These are phyloP conservation scores for Vitis cinerea DNA, from an alignment of 164 flowering plant genomes.

Conservation along the genomic window DNA sequence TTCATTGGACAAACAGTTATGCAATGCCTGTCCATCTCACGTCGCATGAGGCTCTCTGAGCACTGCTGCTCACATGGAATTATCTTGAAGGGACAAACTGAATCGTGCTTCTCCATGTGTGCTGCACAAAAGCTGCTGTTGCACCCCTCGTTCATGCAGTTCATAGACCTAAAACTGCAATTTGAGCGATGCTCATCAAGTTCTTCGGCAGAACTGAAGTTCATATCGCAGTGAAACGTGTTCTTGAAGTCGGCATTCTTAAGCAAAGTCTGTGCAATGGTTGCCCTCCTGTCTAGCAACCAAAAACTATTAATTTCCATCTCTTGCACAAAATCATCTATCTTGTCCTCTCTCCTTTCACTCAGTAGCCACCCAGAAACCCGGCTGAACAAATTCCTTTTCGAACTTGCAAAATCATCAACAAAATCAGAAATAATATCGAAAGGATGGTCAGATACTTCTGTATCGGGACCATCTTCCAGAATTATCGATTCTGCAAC, in stretches of 20 bases:
- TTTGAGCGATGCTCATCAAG: slow-evolving; percentile 40
- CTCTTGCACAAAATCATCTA: slow-evolving; percentile 85
- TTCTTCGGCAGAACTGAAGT: slow-evolving; percentile 44
- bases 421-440: slow-evolving; percentile 66
- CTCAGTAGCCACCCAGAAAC: slow-evolving; percentile 87
- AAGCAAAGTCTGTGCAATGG: slow-evolving; percentile 54
- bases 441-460: slow-evolving; percentile 53
- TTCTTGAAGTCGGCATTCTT: slow-evolving; percentile 72
- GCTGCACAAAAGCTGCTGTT: slow-evolving; percentile 48
- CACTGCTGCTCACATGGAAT: slow-evolving; percentile 85
- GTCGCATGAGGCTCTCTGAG: slow-evolving; percentile 58
- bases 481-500: slow-evolving; percentile 64
- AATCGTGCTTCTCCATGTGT: slow-evolving; percentile 60
- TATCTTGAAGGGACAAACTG: slow-evolving; percentile 67
- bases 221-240: slow-evolving; percentile 54
- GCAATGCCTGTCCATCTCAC: slow-evolving; percentile 93
- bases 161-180: slow-evolving; percentile 58
- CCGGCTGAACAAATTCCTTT: slow-evolving; percentile 65
- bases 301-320: slow-evolving; percentile 83
- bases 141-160: slow-evolving; percentile 66
- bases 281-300: slow-evolving; percentile 58
- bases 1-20: slow-evolving; percentile 89
- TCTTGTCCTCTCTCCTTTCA: slow-evolving; percentile 82
- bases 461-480: slow-evolving; percentile 44
- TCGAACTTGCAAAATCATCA: slow-evolving; percentile 65